A percentile compares a stretch with the other conserved stretches of the same genome.
Evolutionary conservation across 2,329 filamentous ascomycete genomes (phyloP).

Genomic region (Aspergillus pseudonomiae): DNA sequence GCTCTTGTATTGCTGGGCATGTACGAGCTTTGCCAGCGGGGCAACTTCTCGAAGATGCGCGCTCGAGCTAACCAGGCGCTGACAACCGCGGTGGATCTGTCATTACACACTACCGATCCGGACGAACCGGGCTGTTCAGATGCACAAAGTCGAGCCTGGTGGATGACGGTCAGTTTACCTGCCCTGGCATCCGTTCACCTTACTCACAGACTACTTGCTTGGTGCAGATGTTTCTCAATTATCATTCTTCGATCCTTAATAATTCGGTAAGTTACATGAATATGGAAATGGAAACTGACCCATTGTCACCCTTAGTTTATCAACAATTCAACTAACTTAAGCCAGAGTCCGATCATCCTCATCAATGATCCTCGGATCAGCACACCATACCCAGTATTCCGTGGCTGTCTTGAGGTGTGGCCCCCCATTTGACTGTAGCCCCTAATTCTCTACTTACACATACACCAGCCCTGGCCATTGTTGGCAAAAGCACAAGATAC

Average conservation of each 20-base stretch:
- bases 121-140: slow-evolving; percentile 18
- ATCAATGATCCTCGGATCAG: slow-evolving; percentile 26
- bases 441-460: background rate
- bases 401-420: slow-evolving; percentile 22
- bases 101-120: slow-evolving; percentile 21
- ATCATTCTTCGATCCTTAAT: slow-evolving; percentile 24
- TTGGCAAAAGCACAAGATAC: slow-evolving; percentile 25
- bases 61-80: slow-evolving; percentile 28
- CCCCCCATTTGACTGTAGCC: background rate
- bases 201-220: background rate
- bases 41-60: slow-evolving; percentile 28
- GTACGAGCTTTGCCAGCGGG: slow-evolving; percentile 30
- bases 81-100: slow-evolving; percentile 30
- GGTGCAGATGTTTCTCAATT: slow-evolving; percentile 22
- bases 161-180: slow-evolving; percentile 26
- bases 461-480: slow-evolving; percentile 25
- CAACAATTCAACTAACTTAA: background rate
- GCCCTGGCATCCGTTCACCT: background rate
- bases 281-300: too few relatives aligned
- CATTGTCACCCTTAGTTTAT: too few relatives aligned
- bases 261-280: slow-evolving; percentile 14
- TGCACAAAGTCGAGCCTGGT: slow-evolving; percentile 29
- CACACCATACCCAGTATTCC: slow-evolving; percentile 27
- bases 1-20: slow-evolving; percentile 25
- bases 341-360: slow-evolving; percentile 25